Percentiles rank a stretch among this genome's conserved stretches.
Evolutionary conservation across 208 protist genomes (phyloP).

Genomic region (Leishmania arabica): DNA sequence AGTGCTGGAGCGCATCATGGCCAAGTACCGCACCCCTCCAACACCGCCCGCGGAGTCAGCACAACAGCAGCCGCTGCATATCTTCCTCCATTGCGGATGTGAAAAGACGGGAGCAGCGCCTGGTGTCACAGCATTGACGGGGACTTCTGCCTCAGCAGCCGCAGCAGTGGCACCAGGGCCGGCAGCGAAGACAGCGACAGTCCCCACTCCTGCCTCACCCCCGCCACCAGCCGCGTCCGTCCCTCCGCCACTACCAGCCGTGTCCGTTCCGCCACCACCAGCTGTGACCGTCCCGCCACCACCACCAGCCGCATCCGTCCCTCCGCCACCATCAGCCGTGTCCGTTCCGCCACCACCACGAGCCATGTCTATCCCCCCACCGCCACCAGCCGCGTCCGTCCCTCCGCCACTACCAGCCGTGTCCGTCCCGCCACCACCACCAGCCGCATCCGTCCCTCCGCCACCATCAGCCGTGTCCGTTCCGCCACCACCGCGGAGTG

Average conservation of each 20-base stretch:
- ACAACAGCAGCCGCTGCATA: slow-evolving; percentile 25
- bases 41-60: slow-evolving; percentile 6
- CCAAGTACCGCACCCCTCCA: slow-evolving; percentile 21
- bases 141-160: background rate
- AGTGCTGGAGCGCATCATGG: slow-evolving; percentile 38
- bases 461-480: background rate
- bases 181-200: background rate
- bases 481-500: slow-evolving; percentile 10
- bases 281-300: background rate
- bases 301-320: background rate
- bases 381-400: background rate
- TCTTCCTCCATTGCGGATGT: slow-evolving; percentile 40
- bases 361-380: background rate
- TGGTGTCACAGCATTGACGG: background rate
- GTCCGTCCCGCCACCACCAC: background rate
- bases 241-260: background rate
- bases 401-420: background rate
- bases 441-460: background rate
- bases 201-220: background rate
- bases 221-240: background rate
- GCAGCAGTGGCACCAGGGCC: background rate
- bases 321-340: background rate
- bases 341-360: background rate
- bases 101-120: background rate
- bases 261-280: background rate